Percentiles rank a stretch among this genome's conserved stretches.
Evolutionary conservation across 306 rosid species (phyloP).

Genomic region (Quercus variabilis): DNA sequence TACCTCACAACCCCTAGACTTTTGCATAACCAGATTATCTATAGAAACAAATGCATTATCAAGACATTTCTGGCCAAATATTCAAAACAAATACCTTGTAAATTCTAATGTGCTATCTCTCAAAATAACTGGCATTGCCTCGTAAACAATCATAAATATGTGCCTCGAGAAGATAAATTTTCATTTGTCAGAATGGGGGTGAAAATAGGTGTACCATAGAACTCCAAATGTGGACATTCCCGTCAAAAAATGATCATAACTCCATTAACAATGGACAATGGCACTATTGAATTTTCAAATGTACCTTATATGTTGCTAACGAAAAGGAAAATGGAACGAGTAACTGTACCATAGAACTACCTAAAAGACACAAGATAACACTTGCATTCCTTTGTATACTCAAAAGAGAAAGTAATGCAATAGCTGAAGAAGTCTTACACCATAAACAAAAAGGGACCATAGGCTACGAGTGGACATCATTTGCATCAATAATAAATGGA

Average conservation of each 20-base stretch:
- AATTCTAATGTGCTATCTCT: not conserved
- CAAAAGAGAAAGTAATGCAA: not conserved
- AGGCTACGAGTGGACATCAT: not conserved
- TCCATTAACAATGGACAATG: not conserved
- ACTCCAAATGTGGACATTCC: not conserved
- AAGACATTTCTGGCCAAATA: not conserved
- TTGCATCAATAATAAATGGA: not conserved
- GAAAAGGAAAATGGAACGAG: not conserved
- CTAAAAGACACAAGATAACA: not conserved
- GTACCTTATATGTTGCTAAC: not conserved
- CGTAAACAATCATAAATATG: not conserved
- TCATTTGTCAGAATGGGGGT: not conserved
- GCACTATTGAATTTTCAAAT: not conserved
- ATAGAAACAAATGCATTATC: not conserved
- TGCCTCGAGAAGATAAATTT: not conserved
- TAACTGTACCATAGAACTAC: not conserved
- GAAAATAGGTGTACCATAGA: not conserved
- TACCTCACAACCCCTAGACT: constrained; percentile 5
- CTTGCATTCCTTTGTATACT: not conserved
- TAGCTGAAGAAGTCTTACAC: not conserved
- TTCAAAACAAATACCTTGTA: not conserved
- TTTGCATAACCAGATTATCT: not conserved
- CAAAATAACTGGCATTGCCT: not conserved
- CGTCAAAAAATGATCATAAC: not conserved
- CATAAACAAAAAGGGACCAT: not conserved